Evolutionary conservation across 2,329 filamentous ascomycete species (phyloP), one percentile per base, ranked within the genome.

Genomic region (Paecilomyces niveus): DNA sequence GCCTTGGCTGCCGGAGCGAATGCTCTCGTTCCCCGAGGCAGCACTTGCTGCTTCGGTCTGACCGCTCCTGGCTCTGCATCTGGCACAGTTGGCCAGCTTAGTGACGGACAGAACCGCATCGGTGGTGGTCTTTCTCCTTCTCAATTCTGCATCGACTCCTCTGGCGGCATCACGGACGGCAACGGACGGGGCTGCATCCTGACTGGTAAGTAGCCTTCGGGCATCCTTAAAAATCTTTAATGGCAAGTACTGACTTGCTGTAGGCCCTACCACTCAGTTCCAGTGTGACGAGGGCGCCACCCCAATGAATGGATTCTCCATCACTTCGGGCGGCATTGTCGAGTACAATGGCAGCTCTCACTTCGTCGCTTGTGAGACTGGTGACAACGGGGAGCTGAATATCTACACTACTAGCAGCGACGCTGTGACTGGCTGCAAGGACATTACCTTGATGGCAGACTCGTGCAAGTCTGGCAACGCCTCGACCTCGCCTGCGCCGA

Each of bases 301-400:
- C 13, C 79, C 82, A 9, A 79, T 76, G 24, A 67, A 77, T 32
- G 85, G 85, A 31, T 89, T 88, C 72, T 74, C 76, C 7, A 77
- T 88, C 59, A 76, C 72, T 53, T 80, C 79, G 26, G 72, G 81
- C 59, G 85, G 85, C 33, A 65, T 70, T 6, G 67, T 89, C 21
- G 75, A 75, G 1, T 83, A 80, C 70, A 73, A 83, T 32, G 80
- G 79, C 53, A 78, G 75, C 64, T 70, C 75, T 2, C 72, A 73
- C 29, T 89, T 89, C 70, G 84, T 81, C 66, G 80, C 84, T 51
- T 89, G 87, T 67, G 78, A 81, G 29, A 85, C 84, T 21, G 74
- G 72, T 26, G 62, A 74, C 55, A 70, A 75, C 52, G 68, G 66
- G 24, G 74, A 70, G 26, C 61, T 72, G 59, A 78, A 79, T 61